Base-by-base conservation (phyloP, 2,329 filamentous ascomycete genomes). In the Fusarium sp. region DNA sequence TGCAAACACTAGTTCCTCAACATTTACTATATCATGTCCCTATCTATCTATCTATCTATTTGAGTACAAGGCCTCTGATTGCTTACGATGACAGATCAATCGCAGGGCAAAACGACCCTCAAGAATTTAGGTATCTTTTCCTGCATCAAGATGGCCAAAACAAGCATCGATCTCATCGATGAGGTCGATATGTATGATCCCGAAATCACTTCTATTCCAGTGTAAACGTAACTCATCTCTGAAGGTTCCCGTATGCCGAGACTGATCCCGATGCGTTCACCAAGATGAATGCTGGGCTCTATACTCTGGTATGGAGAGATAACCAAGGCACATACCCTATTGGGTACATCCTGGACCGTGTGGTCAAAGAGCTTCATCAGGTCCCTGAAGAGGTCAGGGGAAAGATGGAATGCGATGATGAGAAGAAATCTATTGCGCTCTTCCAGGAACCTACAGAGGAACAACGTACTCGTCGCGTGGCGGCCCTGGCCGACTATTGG, bases 241-340 rank as follows among this genome's bases (percentile, higher is more conserved):
- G 39, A 76, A 95, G 93, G 77, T 97, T 97, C 78, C 94, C 94
- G 3, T 94, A 97, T 82, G 86, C 88, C 62, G 86, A 91, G 60
- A 85, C 91, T 60, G 84, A 91, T 71, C 86, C 89, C 14, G 79
- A 86, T 64, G 83, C 84, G 55, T 90, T 92, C 80, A 82, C 86
- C 47, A 80, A 84, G 46, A 82, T 88, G 68, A 81, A 89, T 65
- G 87, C 90, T 76, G 86, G 84, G 31, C 86, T 97, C 70, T 93
- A 91, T 78, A 90, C 93, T 20, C 83, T 92, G 17, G 82, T 90
- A 14, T 91, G 89, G 84, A 83, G 89, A 66, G 87, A 91, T 65
- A 86, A 86, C 18, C 82, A 92, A 11, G 92, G 92, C 22, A 88
- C 86, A 2, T 87, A 87, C 17, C 87, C 88, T 4, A 88, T 95